These are phyloP conservation scores for Candida taoyuanica DNA, from an alignment of 805 yeast species.

Conservation along the genomic window DNA sequence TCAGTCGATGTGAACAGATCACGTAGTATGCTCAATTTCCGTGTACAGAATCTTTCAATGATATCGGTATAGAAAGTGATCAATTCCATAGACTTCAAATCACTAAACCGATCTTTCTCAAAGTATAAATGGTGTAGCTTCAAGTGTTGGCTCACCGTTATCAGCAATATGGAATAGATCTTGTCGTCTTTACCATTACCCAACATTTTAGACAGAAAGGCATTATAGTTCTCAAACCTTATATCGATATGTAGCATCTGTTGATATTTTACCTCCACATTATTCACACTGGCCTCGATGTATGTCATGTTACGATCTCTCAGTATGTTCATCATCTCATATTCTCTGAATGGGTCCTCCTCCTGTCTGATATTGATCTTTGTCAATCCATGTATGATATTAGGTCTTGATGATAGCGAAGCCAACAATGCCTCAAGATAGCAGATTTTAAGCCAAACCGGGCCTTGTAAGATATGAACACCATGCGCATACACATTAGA, in stretches of 20 bases:
- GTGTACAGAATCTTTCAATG: slow-evolving; percentile 1
- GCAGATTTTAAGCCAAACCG: slow-evolving; percentile 21
- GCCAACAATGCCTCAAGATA: slow-evolving; percentile 20
- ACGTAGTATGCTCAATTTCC: slow-evolving; percentile 7
- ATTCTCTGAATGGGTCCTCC: slow-evolving; percentile 17
- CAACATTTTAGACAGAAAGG: slow-evolving; percentile 2
- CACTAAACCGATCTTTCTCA: slow-evolving; percentile 14
- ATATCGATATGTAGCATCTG: slow-evolving; percentile 12
- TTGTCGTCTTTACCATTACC: too few species aligned
- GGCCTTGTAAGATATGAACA: slow-evolving; percentile 18
- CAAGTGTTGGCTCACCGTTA: slow-evolving; percentile 15
- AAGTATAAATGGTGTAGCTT: slow-evolving; percentile 16
- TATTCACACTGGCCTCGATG: slow-evolving; percentile 12
- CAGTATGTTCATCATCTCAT: slow-evolving; percentile 15
- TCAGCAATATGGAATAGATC: slow-evolving; percentile 7
- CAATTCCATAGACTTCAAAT: slow-evolving; percentile 13
- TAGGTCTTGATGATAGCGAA: slow-evolving; percentile 19
- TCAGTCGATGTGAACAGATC: slow-evolving; percentile 16
- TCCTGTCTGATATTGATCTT: slow-evolving; percentile 4
- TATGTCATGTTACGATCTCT: slow-evolving; percentile 16
- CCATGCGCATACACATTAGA: slow-evolving; percentile 22
- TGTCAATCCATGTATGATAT: slow-evolving; percentile 10
- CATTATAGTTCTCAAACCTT: slow-evolving; percentile 14
- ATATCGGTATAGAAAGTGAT: slow-evolving; percentile 3
- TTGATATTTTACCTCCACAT: slow-evolving; percentile 3